A percentile compares a stretch with the other conserved stretches of the same genome.
Evolutionary conservation across 2,329 filamentous ascomycete genomes (phyloP).

Genomic region (Sclerotinia minor): DNA sequence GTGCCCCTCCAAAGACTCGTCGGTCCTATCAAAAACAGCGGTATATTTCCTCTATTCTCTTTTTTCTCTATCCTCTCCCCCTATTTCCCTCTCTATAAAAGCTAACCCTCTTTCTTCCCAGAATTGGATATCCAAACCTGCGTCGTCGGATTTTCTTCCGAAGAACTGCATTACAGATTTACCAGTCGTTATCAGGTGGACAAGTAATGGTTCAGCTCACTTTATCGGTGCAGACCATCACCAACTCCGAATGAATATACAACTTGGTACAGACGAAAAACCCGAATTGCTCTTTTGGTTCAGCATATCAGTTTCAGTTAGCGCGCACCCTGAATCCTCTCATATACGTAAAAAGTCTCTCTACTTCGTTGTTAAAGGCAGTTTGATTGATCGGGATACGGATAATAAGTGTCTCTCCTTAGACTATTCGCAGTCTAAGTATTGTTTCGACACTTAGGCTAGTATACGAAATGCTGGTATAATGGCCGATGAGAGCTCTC

Average conservation of each 20-base stretch:
- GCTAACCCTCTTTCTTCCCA: too few species aligned
- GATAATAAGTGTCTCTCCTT: neutral
- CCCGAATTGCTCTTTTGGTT: conserved; percentile 10
- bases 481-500: too few species aligned
- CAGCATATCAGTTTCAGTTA: neutral
- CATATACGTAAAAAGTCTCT: neutral
- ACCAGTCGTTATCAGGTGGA: too few species aligned
- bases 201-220: too few species aligned
- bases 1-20: too few species aligned
- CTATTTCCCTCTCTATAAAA: too few species aligned
- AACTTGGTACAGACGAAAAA: neutral
- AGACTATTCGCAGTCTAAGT: neutral
- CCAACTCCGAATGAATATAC: conserved; percentile 8
- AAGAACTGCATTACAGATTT: too few species aligned
- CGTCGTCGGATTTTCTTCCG: too few species aligned
- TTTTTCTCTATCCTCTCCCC: too few species aligned
- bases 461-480: neutral
- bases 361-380: neutral
- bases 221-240: neutral
- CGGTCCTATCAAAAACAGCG: too few species aligned
- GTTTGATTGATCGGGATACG: neutral
- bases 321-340: neutral
- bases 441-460: neutral
- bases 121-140: too few species aligned
- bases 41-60: too few species aligned